Evolutionary conservation across 805 yeast species (phyloP).

Genomic region (Schizosaccharomyces octosporus): DNA sequence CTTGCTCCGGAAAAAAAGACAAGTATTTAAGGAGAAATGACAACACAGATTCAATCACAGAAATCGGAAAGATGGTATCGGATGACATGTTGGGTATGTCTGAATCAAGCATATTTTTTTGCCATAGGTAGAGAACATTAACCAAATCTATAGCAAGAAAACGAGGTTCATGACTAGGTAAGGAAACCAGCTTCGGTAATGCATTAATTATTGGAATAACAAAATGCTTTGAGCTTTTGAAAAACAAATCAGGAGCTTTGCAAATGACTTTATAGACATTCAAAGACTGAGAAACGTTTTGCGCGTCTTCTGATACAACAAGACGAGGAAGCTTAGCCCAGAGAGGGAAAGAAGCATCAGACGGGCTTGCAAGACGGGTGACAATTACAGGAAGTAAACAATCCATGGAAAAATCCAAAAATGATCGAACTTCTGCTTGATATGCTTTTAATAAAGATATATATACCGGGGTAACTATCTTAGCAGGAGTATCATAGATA

Average conservation of each 20-base stretch:
- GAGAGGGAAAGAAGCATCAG: conserved; percentile 14
- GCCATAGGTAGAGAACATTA: not conserved
- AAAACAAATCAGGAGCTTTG: not conserved
- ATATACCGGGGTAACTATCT: conserved; percentile 74
- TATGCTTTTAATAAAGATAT: conserved; percentile 70
- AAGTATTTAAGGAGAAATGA: conserved; percentile 60
- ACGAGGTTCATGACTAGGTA: not conserved
- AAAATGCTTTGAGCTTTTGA: not conserved
- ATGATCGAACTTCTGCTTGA: conserved; percentile 56
- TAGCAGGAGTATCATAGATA: conserved; percentile 67
- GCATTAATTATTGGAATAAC: not conserved
- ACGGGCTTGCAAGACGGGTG: conserved; percentile 25
- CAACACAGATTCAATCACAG: not conserved
- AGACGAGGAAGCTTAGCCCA: conserved; percentile 92
- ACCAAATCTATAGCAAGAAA: not conserved
- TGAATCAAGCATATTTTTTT: not conserved
- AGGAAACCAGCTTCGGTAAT: not conserved
- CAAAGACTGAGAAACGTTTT: conserved; percentile 56
- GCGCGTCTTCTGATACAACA: conserved; percentile 69
- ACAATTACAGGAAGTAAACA: conserved; percentile 63
- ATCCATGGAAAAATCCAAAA: conserved; percentile 73
- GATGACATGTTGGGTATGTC: not conserved
- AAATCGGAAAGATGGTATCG: not conserved
- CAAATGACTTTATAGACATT: conserved; percentile 29
- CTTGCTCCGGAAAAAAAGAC: conserved; percentile 64